Evolutionary conservation across 371 early-diverging fungal genomes (phyloP).

Genomic region (Phascolomyces articulosus): DNA sequence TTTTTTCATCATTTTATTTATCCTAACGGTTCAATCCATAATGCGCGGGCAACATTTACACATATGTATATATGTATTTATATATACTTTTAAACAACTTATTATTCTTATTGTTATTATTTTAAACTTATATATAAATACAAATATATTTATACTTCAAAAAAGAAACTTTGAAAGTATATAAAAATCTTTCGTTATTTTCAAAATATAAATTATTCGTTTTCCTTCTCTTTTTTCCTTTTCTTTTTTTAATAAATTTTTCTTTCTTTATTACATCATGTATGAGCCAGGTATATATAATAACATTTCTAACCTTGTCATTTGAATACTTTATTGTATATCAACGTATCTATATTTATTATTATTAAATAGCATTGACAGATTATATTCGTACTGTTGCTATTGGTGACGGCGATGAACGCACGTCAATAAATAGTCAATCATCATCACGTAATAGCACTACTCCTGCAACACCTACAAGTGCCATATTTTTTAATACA

Average conservation of each 20-base stretch:
- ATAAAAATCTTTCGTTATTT: not conserved
- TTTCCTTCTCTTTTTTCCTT: not conserved
- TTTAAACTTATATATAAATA: no score
- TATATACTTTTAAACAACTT: not conserved
- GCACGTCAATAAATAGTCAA: not conserved
- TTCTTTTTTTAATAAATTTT: not conserved
- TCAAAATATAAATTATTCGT: not conserved
- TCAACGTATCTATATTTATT: not conserved
- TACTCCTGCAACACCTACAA: conserved; percentile 8
- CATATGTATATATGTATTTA: conserved; percentile 6
- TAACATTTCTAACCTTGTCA: no score
- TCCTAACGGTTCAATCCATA: conserved; percentile 12
- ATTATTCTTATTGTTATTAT: not conserved
- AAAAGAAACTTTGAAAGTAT: no score
- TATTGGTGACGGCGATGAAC: conserved; percentile 6
- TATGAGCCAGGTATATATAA: conserved; percentile 15
- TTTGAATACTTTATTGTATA: no score
- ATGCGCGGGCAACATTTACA: conserved; percentile 1
- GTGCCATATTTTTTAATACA: not conserved
- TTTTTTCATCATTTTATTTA: conserved; percentile 2
- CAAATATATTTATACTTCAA: no score
- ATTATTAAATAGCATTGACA: conserved; percentile 1
- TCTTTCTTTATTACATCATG: conserved; percentile 3
- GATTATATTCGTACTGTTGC: conserved; percentile 2
- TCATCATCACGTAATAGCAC: not conserved